Percentiles rank a stretch among this genome's conserved stretches.
Conservation (phyloP, 2,329 filamentous ascomycete species). For the Coniosporium tulheliwenetii region DNA sequence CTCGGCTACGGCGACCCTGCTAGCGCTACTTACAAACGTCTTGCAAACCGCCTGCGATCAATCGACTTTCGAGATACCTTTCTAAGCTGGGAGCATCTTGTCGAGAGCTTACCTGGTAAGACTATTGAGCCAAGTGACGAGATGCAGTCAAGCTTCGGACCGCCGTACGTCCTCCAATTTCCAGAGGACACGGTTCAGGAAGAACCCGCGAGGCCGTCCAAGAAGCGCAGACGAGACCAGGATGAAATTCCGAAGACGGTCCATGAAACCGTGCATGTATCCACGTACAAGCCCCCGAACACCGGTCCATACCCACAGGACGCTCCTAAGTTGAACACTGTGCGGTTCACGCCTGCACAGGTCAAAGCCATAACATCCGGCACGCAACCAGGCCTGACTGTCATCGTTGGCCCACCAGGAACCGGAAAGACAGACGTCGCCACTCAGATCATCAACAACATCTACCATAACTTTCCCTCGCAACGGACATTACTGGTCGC, state of each 20-base stretch:
- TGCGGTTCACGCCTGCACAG: conserved; percentile 84
- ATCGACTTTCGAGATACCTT: conserved; percentile 93
- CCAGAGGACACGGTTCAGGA: conserved; percentile 26
- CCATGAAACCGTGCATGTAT: conserved; percentile 60
- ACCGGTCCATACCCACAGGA: conserved; percentile 81
- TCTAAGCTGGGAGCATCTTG: conserved; percentile 83
- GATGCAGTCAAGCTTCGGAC: conserved; percentile 58
- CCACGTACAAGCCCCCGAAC: conserved; percentile 79
- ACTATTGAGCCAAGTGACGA: conserved; percentile 65
- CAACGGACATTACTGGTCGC: conserved; percentile 87
- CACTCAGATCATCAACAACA: conserved; percentile 96
- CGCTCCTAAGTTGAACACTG: conserved; percentile 60
- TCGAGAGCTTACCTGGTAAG: conserved; percentile 79
- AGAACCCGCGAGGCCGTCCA: conserved; percentile 42
- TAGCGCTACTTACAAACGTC: conserved; percentile 68
- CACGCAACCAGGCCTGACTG: conserved; percentile 81
- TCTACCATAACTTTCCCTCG: conserved; percentile 93
- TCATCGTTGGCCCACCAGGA: conserved; percentile 88
- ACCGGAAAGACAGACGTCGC: conserved; percentile 99
- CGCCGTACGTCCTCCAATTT: conserved; percentile 73
- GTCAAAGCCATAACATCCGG: conserved; percentile 87
- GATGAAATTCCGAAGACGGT: conserved; percentile 49
- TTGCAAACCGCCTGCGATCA: conserved; percentile 61
- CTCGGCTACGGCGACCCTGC: conserved; percentile 92
- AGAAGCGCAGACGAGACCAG: conserved; percentile 72